Base-by-base conservation (phyloP, 2,329 filamentous ascomycete species). In the Clonostachys solani region DNA sequence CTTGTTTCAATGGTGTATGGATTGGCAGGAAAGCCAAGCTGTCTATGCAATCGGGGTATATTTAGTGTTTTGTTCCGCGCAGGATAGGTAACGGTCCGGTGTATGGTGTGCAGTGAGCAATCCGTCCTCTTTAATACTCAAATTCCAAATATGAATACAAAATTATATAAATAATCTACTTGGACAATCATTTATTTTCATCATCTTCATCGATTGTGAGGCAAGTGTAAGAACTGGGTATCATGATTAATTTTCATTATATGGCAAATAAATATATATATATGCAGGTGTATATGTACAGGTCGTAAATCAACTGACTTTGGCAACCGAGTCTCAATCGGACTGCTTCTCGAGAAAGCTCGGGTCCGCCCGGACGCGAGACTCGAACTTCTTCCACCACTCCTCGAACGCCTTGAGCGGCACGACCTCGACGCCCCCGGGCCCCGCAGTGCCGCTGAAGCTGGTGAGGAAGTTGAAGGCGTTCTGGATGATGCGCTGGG, bases 361-460 rank as follows among this genome's bases (percentile, higher is more conserved):
- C 0, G 94, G 92, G 69, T 99, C 94, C 53, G 81, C 78, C 57
- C 92, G 86, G 37, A 99, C 80, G 61, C 84, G 86, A 51, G 82
- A 81, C 72, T 99, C 92, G 69, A 99, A 99, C 68, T 96, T 97
- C 50, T 77, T 80, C 94, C 95, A 99, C 94, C 95, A 99, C 49
- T 95, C 90, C 69, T 95, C 87, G 64, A 99, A 99, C 6, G 88
- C 89, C 69, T 89, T 94, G 53, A 99, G 69, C n/a, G 94, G 92
- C 19, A 99, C 89, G 12, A 95, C 87, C 64, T 97, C 92, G 42
- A 87, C 80, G 0, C 87, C 87, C 3, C 73, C 77, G 23, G 72
- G 70, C 3, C 75, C 76, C 3, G 74, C 73, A 48, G 78, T 77
- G 36, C 83, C 81, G 50, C 86, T 89, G 73, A 95, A 97, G 58